A percentile compares a stretch with the other conserved stretches of the same genome.
These are phyloP conservation scores for Pleurotus citrinopileatus DNA, from an alignment of 768 basidiomycete species.

Conservation along the genomic window DNA sequence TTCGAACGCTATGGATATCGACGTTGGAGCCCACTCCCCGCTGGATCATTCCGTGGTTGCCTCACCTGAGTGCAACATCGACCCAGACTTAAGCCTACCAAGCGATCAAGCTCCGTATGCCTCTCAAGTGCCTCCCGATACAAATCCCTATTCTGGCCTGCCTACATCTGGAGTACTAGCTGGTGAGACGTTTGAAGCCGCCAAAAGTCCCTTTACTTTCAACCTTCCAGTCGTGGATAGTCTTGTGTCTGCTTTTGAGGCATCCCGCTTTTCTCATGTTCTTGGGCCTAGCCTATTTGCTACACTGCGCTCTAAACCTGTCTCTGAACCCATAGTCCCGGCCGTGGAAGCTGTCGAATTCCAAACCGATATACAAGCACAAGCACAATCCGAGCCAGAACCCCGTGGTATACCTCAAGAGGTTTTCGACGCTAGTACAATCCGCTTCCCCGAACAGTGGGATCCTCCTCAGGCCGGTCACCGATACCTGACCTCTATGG, in stretches of 20 bases:
- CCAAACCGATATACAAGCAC: conserved; percentile 2
- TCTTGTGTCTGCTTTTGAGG: conserved; percentile 6
- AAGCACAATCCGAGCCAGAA: conserved; percentile 4
- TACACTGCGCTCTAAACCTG: conserved; percentile 35
- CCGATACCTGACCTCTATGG: conserved; percentile 67
- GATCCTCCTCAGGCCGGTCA: conserved; percentile 37
- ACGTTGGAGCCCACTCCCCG: no score
- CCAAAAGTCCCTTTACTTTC: background rate
- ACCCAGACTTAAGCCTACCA: no score
- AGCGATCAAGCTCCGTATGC: no score
- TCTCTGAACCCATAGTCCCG: conserved; percentile 17
- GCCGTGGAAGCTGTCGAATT: background rate
- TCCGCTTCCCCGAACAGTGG: conserved; percentile 35
- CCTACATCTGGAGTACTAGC: background rate
- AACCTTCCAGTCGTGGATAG: conserved; percentile 2
- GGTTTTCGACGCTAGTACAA: conserved; percentile 41
- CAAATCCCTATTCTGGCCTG: no score
- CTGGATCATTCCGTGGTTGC: no score
- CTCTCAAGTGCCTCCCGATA: no score
- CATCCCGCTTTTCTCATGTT: conserved; percentile 10
- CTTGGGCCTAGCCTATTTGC: conserved; percentile 27
- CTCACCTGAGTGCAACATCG: no score
- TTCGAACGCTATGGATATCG: no score
- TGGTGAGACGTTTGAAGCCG: background rate
- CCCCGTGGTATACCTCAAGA: conserved; percentile 33